These are phyloP conservation scores for Aspergillus baeticus DNA, from an alignment of 495 filamentous ascomycete genomes.

Conservation along the genomic window DNA sequence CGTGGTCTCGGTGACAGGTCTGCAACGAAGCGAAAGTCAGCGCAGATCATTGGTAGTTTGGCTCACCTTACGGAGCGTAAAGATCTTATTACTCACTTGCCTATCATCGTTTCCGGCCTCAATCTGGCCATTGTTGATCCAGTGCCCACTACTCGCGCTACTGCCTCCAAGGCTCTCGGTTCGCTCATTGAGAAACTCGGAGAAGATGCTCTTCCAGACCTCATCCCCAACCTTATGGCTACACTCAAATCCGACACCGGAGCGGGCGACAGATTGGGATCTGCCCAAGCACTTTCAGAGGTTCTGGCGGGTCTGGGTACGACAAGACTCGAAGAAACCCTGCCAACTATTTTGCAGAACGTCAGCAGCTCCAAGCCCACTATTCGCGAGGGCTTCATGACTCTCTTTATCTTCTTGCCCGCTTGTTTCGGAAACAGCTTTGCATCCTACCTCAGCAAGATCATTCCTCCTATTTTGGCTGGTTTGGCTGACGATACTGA, in stretches of 20 bases:
- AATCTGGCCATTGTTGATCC: conserved; percentile 90
- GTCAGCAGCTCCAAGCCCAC: conserved; percentile 86
- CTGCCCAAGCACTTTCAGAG: conserved; percentile 94
- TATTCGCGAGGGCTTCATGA: conserved; percentile 98
- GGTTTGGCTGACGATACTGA: conserved; percentile 96
- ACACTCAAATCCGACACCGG: conserved; percentile 97
- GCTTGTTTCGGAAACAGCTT: conserved; percentile 99
- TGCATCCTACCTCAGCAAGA: conserved; percentile 88
- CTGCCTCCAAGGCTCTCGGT: conserved; percentile 91
- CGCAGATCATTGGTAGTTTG: conserved; percentile 95
- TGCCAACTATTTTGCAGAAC: conserved; percentile 96
- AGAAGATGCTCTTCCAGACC: conserved; percentile 93
- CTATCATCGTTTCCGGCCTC: conserved; percentile 87
- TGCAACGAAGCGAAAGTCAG: conserved; percentile 89
- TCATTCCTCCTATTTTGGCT: conserved; percentile 92
- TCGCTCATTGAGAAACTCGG: conserved; percentile 96
- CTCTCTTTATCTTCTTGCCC: conserved; percentile 96
- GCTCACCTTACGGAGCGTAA: conserved; percentile 96
- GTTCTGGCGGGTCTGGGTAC: conserved; percentile 95
- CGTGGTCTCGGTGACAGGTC: conserved; percentile 88
- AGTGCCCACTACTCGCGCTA: conserved; percentile 94
- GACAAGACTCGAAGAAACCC: conserved; percentile 85
- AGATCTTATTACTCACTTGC: conserved; percentile 87
- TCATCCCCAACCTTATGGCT: conserved; percentile 95
- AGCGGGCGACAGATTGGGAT: conserved; percentile 91